These are phyloP conservation scores for Suillus weaverae DNA, from an alignment of 768 basidiomycete species.

Conservation along the genomic window DNA sequence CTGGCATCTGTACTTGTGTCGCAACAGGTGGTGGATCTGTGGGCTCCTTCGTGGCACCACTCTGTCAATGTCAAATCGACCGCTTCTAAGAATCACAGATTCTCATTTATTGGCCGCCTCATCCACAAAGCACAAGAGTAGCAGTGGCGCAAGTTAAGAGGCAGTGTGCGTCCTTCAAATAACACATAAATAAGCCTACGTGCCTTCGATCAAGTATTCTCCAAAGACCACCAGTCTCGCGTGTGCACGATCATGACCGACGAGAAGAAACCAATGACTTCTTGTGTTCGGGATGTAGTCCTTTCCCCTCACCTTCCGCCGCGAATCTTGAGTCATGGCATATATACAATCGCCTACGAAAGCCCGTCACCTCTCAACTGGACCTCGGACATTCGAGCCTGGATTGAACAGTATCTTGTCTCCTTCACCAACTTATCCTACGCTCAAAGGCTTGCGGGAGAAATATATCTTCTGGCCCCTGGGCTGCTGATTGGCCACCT, in stretches of 20 bases:
- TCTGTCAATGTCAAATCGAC: slow-evolving; percentile 1
- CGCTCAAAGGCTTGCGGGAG: slow-evolving; percentile 13
- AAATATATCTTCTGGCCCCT: slow-evolving; percentile 24
- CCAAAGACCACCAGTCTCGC: not conserved
- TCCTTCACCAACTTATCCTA: slow-evolving; percentile 2
- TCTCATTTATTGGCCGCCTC: not conserved
- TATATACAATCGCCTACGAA: slow-evolving; percentile 26
- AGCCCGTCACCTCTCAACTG: not conserved
- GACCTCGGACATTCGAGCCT: not conserved
- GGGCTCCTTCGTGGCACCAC: slow-evolving; percentile 12
- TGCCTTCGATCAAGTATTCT: not conserved
- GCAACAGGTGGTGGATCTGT: slow-evolving; percentile 8
- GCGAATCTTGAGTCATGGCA: slow-evolving; percentile 16
- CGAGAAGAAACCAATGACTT: not conserved
- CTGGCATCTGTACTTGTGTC: slow-evolving; percentile 1
- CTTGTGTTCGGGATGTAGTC: not conserved
- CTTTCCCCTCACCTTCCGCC: not conserved
- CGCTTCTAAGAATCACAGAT: slow-evolving; percentile 13
- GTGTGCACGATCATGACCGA: not conserved
- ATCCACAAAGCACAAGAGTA: slow-evolving; percentile 6
- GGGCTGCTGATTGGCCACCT: slow-evolving; percentile 22
- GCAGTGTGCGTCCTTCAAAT: not conserved
- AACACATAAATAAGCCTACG: slow-evolving; percentile 20
- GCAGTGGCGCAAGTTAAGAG: slow-evolving; percentile 6
- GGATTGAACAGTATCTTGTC: not conserved